These are phyloP conservation scores for Mucor saturninus DNA, from an alignment of 371 early-diverging fungal genomes.

Conservation along the genomic window DNA sequence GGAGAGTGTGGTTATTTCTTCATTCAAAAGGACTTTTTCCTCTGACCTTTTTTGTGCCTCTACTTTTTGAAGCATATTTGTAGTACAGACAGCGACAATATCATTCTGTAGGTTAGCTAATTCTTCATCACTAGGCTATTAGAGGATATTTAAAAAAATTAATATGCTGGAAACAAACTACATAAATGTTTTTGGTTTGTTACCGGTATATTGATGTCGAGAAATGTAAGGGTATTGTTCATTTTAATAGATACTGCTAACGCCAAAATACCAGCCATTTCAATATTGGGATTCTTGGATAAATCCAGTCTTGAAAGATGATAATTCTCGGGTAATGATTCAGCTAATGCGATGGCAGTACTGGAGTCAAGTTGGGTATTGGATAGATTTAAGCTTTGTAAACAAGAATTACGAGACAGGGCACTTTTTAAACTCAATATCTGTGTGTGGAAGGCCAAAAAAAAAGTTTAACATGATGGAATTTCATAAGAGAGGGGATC, in stretches of 20 bases:
- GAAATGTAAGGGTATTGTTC: slow-evolving; percentile 73
- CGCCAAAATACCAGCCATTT: slow-evolving; percentile 82
- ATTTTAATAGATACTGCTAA: slow-evolving; percentile 77
- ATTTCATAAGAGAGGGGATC: not conserved
- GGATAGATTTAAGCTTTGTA: slow-evolving; percentile 67
- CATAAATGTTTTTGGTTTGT: not conserved
- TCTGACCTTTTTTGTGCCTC: slow-evolving; percentile 20
- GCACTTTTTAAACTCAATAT: slow-evolving; percentile 66
- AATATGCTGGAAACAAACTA: not conserved
- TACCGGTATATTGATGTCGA: slow-evolving; percentile 77
- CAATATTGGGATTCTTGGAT: slow-evolving; percentile 74
- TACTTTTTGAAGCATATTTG: slow-evolving; percentile 60
- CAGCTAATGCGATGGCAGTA: slow-evolving; percentile 79
- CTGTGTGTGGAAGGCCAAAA: slow-evolving; percentile 29
- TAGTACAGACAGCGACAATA: slow-evolving; percentile 72
- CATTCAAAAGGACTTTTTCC: not conserved
- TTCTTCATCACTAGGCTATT: slow-evolving; percentile 68
- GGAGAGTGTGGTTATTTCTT: not conserved
- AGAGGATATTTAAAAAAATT: not conserved
- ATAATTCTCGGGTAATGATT: slow-evolving; percentile 74
- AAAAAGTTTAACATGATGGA: slow-evolving; percentile 18
- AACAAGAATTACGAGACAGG: slow-evolving; percentile 62
- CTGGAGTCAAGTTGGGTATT: slow-evolving; percentile 65
- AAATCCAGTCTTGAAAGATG: slow-evolving; percentile 72
- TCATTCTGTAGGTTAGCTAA: slow-evolving; percentile 71